Evolutionary conservation across 805 yeast genomes (phyloP).

Genomic region (Kregervanrija fluxuum): DNA sequence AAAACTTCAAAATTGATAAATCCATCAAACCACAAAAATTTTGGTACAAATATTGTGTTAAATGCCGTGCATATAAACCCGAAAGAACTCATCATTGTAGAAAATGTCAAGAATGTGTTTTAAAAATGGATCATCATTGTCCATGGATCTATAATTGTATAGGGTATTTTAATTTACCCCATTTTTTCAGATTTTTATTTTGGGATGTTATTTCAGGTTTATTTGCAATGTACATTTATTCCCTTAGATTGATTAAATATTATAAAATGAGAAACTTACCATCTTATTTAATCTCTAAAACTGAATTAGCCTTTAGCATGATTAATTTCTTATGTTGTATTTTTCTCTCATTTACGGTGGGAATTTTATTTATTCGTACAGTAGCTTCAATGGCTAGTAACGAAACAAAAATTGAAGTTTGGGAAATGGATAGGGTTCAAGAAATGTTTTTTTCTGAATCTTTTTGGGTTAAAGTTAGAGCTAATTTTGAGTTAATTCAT

Average conservation of each 20-base stretch:
- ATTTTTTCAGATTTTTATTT: conserved; percentile 66
- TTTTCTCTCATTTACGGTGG: conserved; percentile 56
- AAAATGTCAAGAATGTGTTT: conserved; percentile 64
- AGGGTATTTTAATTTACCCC: conserved; percentile 71
- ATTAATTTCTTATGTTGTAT: conserved; percentile 46
- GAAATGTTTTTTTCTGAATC: conserved; percentile 50
- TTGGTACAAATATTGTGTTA: conserved; percentile 67
- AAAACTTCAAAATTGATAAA: conserved; percentile 31
- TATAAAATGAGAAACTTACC: conserved; percentile 49
- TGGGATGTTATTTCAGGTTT: conserved; percentile 55
- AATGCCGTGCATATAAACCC: conserved; percentile 70
- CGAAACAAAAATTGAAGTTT: conserved; percentile 81
- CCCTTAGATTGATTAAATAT: conserved; percentile 32
- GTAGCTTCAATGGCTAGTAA: conserved; percentile 52
- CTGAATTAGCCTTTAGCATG: conserved; percentile 49
- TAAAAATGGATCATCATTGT: conserved; percentile 89
- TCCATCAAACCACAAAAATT: conserved; percentile 12
- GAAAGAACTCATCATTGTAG: conserved; percentile 85
- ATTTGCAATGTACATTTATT: conserved; percentile 37
- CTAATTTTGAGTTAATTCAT: conserved; percentile 36
- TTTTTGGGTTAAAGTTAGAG: conserved; percentile 43
- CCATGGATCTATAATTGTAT: conserved; percentile 94
- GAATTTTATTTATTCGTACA: conserved; percentile 55
- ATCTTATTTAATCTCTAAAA: conserved; percentile 42
- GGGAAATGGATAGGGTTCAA: conserved; percentile 85